These are phyloP conservation scores for Diutina ranongensis DNA, from an alignment of 1,139 yeast species.

Conservation along the genomic window DNA sequence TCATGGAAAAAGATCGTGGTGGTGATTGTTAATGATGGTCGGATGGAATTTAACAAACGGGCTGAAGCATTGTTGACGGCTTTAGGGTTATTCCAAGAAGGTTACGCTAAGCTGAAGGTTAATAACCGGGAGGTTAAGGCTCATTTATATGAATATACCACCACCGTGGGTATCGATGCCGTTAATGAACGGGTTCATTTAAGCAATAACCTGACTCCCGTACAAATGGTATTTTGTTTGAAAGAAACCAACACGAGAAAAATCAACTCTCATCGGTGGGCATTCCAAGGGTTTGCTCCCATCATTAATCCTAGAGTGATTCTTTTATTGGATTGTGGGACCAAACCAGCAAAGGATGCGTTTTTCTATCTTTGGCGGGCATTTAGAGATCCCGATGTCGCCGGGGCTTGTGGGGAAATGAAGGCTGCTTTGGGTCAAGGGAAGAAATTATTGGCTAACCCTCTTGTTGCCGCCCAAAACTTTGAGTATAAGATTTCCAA, in stretches of 20 bases:
- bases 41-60: conserved; percentile 55
- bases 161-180: conserved; percentile 61
- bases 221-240: conserved; percentile 65
- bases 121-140: conserved; percentile 59
- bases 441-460: conserved; percentile 46
- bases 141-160: conserved; percentile 71
- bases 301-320: conserved; percentile 60
- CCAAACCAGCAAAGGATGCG: conserved; percentile 64
- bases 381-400: conserved; percentile 65
- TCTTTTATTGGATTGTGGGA: conserved; percentile 69
- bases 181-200: conserved; percentile 46
- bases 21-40: conserved; percentile 67
- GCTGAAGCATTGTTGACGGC: conserved; percentile 58
- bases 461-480: conserved; percentile 75
- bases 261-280: conserved; percentile 80
- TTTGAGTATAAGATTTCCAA: conserved; percentile 79
- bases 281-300: conserved; percentile 70
- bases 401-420: conserved; percentile 86
- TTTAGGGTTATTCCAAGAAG: conserved; percentile 70
- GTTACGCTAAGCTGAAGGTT: conserved; percentile 69
- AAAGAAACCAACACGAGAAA: conserved; percentile 68
- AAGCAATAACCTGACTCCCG: conserved; percentile 51
- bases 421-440: conserved; percentile 54
- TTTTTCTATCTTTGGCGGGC: conserved; percentile 67
- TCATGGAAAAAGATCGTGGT: conserved; percentile 76